These are phyloP conservation scores for Melastoma candidum DNA, from an alignment of 441 rosid genomes.

Conservation along the genomic window DNA sequence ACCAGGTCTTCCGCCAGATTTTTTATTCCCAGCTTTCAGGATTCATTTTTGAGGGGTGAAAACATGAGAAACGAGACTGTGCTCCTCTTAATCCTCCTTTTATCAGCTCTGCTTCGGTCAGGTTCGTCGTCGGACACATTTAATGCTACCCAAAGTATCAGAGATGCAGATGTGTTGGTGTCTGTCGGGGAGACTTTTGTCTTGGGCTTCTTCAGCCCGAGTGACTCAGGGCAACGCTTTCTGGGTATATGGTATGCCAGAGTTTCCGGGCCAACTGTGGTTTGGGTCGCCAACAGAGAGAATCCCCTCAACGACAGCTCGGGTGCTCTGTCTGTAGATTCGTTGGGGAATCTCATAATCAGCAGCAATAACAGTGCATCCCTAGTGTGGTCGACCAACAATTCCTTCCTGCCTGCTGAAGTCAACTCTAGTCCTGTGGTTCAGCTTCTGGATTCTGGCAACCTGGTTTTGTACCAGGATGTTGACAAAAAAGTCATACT, in stretches of 20 bases:
- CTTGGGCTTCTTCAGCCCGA: constrained; percentile 26
- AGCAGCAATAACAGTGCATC: constrained; percentile 16
- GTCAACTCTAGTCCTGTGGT: constrained; percentile 14
- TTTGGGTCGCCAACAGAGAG: constrained; percentile 51
- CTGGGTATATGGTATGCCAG: constrained; percentile 54
- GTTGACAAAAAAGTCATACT: constrained; percentile 12
- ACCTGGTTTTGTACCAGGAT: constrained; percentile 34
- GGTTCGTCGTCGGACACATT: too few relatives aligned
- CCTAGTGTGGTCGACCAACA: constrained; percentile 49
- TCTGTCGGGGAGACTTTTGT: too few relatives aligned
- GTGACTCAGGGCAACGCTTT: constrained; percentile 32
- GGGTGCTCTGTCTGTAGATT: constrained; percentile 1
- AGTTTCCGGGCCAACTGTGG: constrained; percentile 26
- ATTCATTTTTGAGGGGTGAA: too few relatives aligned
- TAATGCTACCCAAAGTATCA: too few relatives aligned
- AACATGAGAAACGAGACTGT: too few relatives aligned
- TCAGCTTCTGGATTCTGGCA: constrained; percentile 50
- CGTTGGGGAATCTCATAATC: constrained; percentile 1
- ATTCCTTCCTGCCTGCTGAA: constrained; percentile 10
- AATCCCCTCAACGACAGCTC: background rate
- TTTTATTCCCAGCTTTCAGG: too few relatives aligned
- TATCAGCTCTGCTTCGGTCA: too few relatives aligned
- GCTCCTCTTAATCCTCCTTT: too few relatives aligned
- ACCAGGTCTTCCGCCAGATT: too few relatives aligned
- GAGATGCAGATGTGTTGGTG: too few relatives aligned